These are phyloP conservation scores for Monosporascus sp. DNA, from an alignment of 2,329 filamentous ascomycete genomes.

Conservation along the genomic window DNA sequence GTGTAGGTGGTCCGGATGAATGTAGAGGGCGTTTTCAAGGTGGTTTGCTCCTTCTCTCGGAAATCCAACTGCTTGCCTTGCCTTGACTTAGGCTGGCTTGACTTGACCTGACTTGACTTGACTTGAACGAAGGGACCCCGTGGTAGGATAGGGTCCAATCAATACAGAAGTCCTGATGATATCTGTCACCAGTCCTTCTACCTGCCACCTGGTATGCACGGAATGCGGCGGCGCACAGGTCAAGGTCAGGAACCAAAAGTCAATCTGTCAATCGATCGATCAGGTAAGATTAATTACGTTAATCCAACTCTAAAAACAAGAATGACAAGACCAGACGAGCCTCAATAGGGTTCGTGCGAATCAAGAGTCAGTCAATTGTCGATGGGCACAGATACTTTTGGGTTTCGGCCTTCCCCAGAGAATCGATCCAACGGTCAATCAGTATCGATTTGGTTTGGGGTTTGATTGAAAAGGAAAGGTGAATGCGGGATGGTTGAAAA, in stretches of 20 bases:
- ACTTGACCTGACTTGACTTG: not conserved
- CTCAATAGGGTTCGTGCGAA: too few relatives aligned
- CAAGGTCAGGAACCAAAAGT: too few relatives aligned
- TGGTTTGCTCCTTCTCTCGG: too few relatives aligned
- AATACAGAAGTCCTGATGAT: too few relatives aligned
- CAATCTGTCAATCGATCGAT: not conserved
- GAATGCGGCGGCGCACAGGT: not conserved
- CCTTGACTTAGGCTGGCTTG: not conserved
- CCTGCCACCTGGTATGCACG: not conserved
- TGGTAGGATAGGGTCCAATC: not conserved
- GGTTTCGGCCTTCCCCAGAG: slow-evolving; percentile 31
- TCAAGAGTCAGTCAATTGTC: slow-evolving; percentile 4
- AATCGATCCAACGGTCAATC: slow-evolving; percentile 32
- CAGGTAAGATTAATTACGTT: not conserved
- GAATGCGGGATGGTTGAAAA: slow-evolving; percentile 45
- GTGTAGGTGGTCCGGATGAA: too few relatives aligned
- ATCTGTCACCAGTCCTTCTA: too few relatives aligned
- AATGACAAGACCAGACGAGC: too few relatives aligned
- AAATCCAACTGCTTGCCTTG: too few relatives aligned
- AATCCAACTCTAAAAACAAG: not conserved
- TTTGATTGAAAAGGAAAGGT: slow-evolving; percentile 42
- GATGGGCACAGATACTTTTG: slow-evolving; percentile 28
- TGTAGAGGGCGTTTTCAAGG: too few relatives aligned
- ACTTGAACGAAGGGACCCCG: not conserved
- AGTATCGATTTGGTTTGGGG: slow-evolving; percentile 30